These are phyloP conservation scores for Hyphopichia wangnamkhiaoensis DNA, from an alignment of 1,139 yeast species.

Conservation along the genomic window DNA sequence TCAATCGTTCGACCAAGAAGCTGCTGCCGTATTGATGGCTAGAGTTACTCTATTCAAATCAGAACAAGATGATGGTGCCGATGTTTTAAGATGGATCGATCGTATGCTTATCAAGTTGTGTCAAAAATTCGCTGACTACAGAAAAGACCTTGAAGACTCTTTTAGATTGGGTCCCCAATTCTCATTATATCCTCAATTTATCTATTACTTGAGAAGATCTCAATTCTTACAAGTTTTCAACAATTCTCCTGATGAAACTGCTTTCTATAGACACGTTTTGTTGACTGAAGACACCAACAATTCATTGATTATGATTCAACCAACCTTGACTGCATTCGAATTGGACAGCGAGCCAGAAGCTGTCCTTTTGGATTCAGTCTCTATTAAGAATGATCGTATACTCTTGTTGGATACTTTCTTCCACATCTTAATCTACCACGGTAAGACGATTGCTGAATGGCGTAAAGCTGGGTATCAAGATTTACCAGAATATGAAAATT, in stretches of 20 bases:
- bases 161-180: slow-evolving; percentile 51
- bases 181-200: slow-evolving; percentile 82
- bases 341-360: slow-evolving; percentile 84
- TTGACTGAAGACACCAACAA: slow-evolving; percentile 89
- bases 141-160: slow-evolving; percentile 49
- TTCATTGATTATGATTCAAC: slow-evolving; percentile 96
- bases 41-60: slow-evolving; percentile 90
- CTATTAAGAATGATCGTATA: slow-evolving; percentile 86
- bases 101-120: slow-evolving; percentile 53
- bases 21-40: slow-evolving; percentile 95
- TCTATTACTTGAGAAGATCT: slow-evolving; percentile 93
- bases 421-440: slow-evolving; percentile 94
- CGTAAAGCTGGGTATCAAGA: slow-evolving; percentile 94
- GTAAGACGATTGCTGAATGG: slow-evolving; percentile 95
- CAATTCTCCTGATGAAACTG: slow-evolving; percentile 98
- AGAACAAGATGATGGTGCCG: slow-evolving; percentile 64
- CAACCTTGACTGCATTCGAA: slow-evolving; percentile 85
- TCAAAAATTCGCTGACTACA: slow-evolving; percentile 53
- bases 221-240: slow-evolving; percentile 96
- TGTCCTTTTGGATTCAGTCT: slow-evolving; percentile 90
- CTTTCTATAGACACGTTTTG: slow-evolving; percentile 91
- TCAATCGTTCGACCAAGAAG: slow-evolving; percentile 93
- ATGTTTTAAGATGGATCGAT: slow-evolving; percentile 54
- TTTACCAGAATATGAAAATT: slow-evolving; percentile 84
- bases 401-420: slow-evolving; percentile 90